phyloP scores from a whole-genome alignment of 169 alveolate species.

The Plasmodium ovale region DNA sequence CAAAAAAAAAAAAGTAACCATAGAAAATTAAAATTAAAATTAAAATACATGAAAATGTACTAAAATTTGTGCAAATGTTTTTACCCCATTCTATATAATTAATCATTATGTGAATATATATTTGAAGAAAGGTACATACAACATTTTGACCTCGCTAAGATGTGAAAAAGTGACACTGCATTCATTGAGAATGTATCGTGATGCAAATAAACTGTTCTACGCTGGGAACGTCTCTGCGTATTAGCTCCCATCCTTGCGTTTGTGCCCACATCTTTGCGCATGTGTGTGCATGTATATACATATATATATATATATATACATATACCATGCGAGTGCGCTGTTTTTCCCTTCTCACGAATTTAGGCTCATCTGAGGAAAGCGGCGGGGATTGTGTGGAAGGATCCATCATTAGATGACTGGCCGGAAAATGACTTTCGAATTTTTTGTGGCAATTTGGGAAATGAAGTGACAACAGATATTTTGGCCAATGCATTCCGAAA shows the following conservation, averaged over 20 bases:
- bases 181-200: no score
- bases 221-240: no score
- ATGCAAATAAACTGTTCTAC: no score
- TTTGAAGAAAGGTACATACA: not conserved
- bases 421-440: conserved; percentile 97
- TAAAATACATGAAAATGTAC: not conserved
- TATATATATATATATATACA: conserved; percentile 3
- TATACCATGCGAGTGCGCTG: not conserved
- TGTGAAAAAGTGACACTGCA: not conserved
- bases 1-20: conserved; percentile 11
- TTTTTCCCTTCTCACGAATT: not conserved
- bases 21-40: not conserved
- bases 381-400: conserved; percentile 98
- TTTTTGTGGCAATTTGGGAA: conserved; percentile 98
- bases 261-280: no score
- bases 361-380: conserved; percentile 93
- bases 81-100: not conserved
- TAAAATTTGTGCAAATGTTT: not conserved
- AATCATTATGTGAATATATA: not conserved
- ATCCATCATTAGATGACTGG: conserved; percentile 97
- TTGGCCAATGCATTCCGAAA: conserved; percentile 96
- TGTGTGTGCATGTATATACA: not conserved
- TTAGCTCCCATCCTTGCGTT: no score
- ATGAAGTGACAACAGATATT: conserved; percentile 97
- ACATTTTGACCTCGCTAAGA: not conserved